phyloP scores from a whole-genome alignment of 2,329 filamentous ascomycete genomes.

The Cladosporium sp. region DNA sequence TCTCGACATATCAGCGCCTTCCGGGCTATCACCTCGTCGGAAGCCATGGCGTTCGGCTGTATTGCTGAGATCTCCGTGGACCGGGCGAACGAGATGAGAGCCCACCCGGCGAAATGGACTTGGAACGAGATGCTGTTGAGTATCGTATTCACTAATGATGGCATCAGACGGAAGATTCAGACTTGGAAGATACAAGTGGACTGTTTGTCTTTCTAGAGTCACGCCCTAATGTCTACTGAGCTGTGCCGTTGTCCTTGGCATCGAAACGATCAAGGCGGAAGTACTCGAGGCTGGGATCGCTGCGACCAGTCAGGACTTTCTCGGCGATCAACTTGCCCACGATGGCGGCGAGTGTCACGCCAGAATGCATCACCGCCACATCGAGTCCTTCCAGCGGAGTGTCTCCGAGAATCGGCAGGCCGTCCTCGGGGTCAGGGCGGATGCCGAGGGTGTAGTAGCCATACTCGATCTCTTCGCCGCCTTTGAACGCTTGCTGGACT shows the following conservation, averaged over 20 bases:
- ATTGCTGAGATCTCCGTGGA: too few relatives aligned
- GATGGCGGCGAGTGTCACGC: conserved; percentile 12
- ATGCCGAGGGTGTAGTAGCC: conserved; percentile 14
- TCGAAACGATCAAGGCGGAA: conserved; percentile 13
- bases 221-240: neutral
- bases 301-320: conserved; percentile 4
- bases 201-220: too few relatives aligned
- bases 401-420: conserved; percentile 11
- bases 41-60: too few relatives aligned
- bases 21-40: too few relatives aligned
- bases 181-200: too few relatives aligned
- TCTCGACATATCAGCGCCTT: too few relatives aligned
- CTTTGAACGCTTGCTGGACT: conserved; percentile 6
- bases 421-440: conserved; percentile 5
- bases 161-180: too few relatives aligned
- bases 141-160: too few relatives aligned
- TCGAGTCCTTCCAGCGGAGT: conserved; percentile 1
- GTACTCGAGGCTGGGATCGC: conserved; percentile 5
- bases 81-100: too few relatives aligned
- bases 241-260: neutral
- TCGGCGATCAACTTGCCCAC: conserved; percentile 4
- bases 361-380: conserved; percentile 17
- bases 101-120: too few relatives aligned
- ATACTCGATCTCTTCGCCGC: conserved; percentile 8
- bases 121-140: too few relatives aligned